Evolutionary conservation across 2,329 filamentous ascomycete species (phyloP).

Genomic region (Teratosphaeriaceae sp.): DNA sequence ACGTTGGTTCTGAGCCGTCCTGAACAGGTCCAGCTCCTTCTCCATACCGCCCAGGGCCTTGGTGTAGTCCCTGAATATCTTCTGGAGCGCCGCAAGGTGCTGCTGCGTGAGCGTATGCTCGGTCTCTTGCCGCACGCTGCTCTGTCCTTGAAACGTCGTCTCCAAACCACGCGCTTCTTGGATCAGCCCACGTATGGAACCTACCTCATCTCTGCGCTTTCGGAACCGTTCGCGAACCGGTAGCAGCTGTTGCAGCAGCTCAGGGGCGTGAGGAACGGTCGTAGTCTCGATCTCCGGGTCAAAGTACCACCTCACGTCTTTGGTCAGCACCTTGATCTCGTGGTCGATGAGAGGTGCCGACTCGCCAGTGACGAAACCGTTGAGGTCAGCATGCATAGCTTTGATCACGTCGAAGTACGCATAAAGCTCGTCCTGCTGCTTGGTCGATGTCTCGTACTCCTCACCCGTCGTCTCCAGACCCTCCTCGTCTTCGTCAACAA

Average conservation of each 20-base stretch:
- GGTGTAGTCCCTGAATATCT: conserved; percentile 45
- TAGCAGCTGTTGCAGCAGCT: conserved; percentile 49
- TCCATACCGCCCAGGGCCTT: conserved; percentile 50
- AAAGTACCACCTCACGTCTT: conserved; percentile 18
- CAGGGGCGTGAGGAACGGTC: conserved; percentile 58
- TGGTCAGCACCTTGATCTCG: conserved; percentile 51
- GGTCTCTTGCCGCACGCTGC: conserved; percentile 48
- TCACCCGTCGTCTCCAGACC: conserved; percentile 73
- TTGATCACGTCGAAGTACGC: conserved; percentile 76
- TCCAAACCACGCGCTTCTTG: conserved; percentile 61
- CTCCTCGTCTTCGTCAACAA: conserved; percentile 74
- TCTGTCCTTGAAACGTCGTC: conserved; percentile 51
- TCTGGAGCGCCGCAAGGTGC: conserved; percentile 55
- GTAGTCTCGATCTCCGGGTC: conserved; percentile 52
- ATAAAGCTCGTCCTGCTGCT: conserved; percentile 81
- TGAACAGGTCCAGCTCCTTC: conserved; percentile 70
- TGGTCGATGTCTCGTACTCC: conserved; percentile 82
- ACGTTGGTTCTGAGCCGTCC: conserved; percentile 72
- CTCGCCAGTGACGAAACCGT: conserved; percentile 68
- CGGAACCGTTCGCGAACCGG: conserved; percentile 39
- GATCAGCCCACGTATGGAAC: conserved; percentile 65
- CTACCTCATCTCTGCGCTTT: conserved; percentile 45
- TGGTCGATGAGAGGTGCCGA: conserved; percentile 67
- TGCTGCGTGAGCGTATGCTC: conserved; percentile 61
- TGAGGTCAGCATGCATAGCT: conserved; percentile 70